Evolutionary conservation across 768 basidiomycete species (phyloP), one percentile per base, ranked within the genome.

Genomic region (Trametes cubensis): DNA sequence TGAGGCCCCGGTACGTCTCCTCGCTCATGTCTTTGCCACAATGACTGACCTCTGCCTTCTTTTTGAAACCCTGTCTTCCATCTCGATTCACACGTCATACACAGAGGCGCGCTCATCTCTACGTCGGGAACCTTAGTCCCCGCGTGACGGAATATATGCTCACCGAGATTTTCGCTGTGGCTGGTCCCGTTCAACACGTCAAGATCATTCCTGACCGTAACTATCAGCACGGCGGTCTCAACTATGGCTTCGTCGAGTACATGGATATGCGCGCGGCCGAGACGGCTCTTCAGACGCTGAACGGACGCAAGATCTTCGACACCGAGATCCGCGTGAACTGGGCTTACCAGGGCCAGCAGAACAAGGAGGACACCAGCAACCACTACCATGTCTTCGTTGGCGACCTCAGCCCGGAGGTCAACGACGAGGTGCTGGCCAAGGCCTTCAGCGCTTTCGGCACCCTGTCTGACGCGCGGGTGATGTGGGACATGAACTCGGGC

Each of bases 401-500:
- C n/a, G 97, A 99, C 80, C 91, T 99, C 70, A 94, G 92, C 68
- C 96, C 97, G 23, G 97, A 99, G 75, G 95, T 99, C 73, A 98
- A 94, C 74, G 97, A 99, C 70, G 95, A 95, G 18, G 94, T 98
- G 57, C 87, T 99, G 65, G 89, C 80, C 60, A 98, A 98, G 80
- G 97, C 97, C 7, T 99, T 99, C 81, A 88, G 86, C 69, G 96
- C 96, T 41, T 99, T 99, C 74, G 95, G 95, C 34, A 91, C 90
- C 63, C 83, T 99, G 78, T 95, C 94, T 54, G 97, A 99, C 76
- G 96, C 96, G 52, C 87, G 97, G 38, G 97, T 98, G 63, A 98
- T 98, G 96, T 98, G 96, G 96, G 97, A 99, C 75, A 98, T 98
- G 94, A 97, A 95, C 78, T 96, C 95, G 55, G 97, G 97, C 64